Evolutionary conservation across 2,329 filamentous ascomycete species (phyloP).

Genomic region (Xylariaceae sp.): DNA sequence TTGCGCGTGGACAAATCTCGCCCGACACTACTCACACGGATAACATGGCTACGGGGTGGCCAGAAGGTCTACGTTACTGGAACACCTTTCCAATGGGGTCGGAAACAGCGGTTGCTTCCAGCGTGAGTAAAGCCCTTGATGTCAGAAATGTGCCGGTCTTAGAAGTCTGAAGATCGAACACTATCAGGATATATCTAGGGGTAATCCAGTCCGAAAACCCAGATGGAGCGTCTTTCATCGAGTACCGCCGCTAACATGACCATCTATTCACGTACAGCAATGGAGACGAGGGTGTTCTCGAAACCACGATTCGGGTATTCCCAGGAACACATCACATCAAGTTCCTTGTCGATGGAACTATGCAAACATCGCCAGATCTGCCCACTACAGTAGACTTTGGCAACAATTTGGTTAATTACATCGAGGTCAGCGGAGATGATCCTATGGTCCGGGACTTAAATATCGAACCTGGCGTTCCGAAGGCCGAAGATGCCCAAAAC

Average conservation of each 20-base stretch:
- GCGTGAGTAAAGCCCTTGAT: conserved; percentile 67
- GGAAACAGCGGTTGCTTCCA: conserved; percentile 85
- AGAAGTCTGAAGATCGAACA: conserved; percentile 20
- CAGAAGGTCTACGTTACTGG: conserved; percentile 96
- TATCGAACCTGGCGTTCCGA: conserved; percentile 41
- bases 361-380: conserved; percentile 85
- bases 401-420: conserved; percentile 97
- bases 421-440: conserved; percentile 77
- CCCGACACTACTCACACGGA: conserved; percentile 79
- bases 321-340: conserved; percentile 96
- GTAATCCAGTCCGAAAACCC: not conserved
- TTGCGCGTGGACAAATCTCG: conserved; percentile 76
- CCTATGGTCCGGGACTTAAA: conserved; percentile 38
- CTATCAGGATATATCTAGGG: not conserved
- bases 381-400: conserved; percentile 97
- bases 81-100: conserved; percentile 97
- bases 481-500: conserved; percentile 38
- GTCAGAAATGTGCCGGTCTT: conserved; percentile 25
- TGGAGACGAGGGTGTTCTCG: conserved; percentile 69
- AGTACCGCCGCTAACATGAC: conserved; percentile 23
- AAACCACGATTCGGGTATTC: conserved; percentile 80
- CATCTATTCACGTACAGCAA: conserved; percentile 48
- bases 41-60: conserved; percentile 85
- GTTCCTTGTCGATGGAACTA: conserved; percentile 92
- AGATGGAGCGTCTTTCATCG: not conserved